Conservation (phyloP, 306 rosid species). For the Vigna angularis region DNA sequence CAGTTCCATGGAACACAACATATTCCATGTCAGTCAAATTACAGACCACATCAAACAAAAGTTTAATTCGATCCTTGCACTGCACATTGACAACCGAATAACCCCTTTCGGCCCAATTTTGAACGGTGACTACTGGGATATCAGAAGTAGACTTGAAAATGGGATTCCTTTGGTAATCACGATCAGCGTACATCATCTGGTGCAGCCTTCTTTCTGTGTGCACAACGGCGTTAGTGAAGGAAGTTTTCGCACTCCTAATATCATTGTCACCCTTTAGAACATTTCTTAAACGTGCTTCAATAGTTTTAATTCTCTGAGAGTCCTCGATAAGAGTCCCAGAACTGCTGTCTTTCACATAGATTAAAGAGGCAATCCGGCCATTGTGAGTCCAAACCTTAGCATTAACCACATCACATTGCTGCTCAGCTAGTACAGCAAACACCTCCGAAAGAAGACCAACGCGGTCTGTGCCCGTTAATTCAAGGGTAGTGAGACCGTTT, state of each 20-base stretch:
- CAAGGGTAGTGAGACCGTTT: constrained; percentile 76
- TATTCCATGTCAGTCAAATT: constrained; percentile 94
- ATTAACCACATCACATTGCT: constrained; percentile 83
- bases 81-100: constrained; percentile 88
- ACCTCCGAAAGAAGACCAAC: constrained; percentile 94
- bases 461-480: constrained; percentile 84
- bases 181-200: constrained; percentile 93
- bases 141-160: constrained; percentile 55
- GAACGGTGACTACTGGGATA: constrained; percentile 71
- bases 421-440: constrained; percentile 82
- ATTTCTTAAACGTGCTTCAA: constrained; percentile 80
- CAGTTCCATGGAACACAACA: constrained; percentile 90
- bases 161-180: constrained; percentile 83
- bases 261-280: constrained; percentile 86
- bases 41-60: constrained; percentile 89
- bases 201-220: constrained; percentile 91
- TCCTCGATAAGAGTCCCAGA: constrained; percentile 72
- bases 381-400: constrained; percentile 98
- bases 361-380: constrained; percentile 79
- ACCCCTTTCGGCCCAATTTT: constrained; percentile 85
- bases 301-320: constrained; percentile 56
- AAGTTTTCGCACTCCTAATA: constrained; percentile 73
- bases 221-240: constrained; percentile 61
- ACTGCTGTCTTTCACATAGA: constrained; percentile 65
- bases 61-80: constrained; percentile 84